These are phyloP conservation scores for Fraxinus anomala DNA, from an alignment of 257 asterid genomes.

Conservation along the genomic window DNA sequence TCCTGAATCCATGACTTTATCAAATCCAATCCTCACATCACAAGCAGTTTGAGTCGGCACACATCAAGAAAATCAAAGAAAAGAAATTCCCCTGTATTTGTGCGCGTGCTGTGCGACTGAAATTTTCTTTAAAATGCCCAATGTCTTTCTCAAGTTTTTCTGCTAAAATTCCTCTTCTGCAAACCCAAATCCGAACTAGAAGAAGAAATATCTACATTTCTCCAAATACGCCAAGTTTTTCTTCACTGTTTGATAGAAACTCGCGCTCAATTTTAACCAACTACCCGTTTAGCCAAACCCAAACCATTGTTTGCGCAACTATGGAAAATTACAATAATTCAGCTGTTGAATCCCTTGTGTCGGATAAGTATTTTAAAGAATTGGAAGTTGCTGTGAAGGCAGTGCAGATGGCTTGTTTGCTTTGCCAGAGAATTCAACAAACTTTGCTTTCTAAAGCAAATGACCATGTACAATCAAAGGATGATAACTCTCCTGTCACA, in stretches of 20 bases:
- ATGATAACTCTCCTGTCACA: conserved; percentile 74
- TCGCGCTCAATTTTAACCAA: conserved; percentile 10
- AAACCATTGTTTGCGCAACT: conserved; percentile 28
- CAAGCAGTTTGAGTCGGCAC: not conserved
- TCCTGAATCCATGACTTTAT: too few relatives aligned
- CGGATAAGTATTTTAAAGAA: conserved; percentile 40
- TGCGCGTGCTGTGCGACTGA: not conserved
- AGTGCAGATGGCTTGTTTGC: conserved; percentile 79
- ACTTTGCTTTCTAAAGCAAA: conserved; percentile 36
- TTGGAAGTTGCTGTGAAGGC: conserved; percentile 77
- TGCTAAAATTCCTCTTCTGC: conserved; percentile 34
- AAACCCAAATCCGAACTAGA: conserved; percentile 1
- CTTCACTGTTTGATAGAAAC: conserved; percentile 14
- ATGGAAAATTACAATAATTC: conserved; percentile 33
- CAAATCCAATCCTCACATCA: too few relatives aligned
- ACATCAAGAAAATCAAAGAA: not conserved
- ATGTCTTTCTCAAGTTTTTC: conserved; percentile 34
- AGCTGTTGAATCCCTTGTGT: conserved; percentile 31
- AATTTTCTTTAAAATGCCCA: conserved; percentile 37
- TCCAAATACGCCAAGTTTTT: not conserved
- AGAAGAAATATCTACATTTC: conserved; percentile 20
- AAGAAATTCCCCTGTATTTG: not conserved
- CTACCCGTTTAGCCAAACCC: conserved; percentile 24
- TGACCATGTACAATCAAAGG: conserved; percentile 57
- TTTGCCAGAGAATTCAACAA: conserved; percentile 62